Evolutionary conservation across 1,284 basidiomycete genomes (phyloP).

Genomic region (Pseudozyma sp.): DNA sequence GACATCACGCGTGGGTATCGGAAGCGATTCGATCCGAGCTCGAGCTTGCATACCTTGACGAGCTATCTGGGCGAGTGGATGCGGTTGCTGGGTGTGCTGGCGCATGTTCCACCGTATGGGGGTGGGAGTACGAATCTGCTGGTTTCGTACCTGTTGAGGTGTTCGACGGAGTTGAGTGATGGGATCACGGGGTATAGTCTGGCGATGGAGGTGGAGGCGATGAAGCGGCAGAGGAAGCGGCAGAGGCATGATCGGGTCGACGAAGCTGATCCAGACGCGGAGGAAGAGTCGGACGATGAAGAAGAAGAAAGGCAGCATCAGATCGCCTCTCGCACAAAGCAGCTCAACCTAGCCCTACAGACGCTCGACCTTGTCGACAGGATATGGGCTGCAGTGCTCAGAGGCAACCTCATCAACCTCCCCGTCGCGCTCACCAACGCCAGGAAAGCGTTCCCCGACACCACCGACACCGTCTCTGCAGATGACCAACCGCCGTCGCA

Average conservation of each 20-base stretch:
- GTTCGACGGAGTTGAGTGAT: slow-evolving; percentile 58
- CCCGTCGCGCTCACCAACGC: slow-evolving; percentile 32
- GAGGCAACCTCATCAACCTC: slow-evolving; percentile 48
- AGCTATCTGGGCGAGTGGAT: slow-evolving; percentile 49
- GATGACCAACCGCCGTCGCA: neutral
- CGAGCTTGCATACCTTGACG: slow-evolving; percentile 36
- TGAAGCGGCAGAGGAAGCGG: slow-evolving; percentile 10
- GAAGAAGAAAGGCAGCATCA: slow-evolving; percentile 28
- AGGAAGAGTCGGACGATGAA: slow-evolving; percentile 26
- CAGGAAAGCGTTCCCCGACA: slow-evolving; percentile 27
- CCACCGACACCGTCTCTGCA: neutral
- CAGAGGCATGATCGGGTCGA: neutral
- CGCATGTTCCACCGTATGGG: slow-evolving; percentile 52
- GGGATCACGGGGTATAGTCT: slow-evolving; percentile 56
- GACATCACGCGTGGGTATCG: slow-evolving; percentile 49
- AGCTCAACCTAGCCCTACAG: slow-evolving; percentile 50
- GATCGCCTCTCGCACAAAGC: slow-evolving; percentile 17
- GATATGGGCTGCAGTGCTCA: slow-evolving; percentile 55
- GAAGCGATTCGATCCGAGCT: slow-evolving; percentile 53
- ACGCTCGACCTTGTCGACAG: slow-evolving; percentile 58
- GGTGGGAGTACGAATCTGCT: slow-evolving; percentile 50
- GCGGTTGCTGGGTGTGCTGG: slow-evolving; percentile 44
- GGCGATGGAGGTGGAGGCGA: slow-evolving; percentile 31
- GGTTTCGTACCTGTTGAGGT: slow-evolving; percentile 57
- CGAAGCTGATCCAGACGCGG: neutral